These are phyloP conservation scores for Salinomyces thailandicus DNA, from an alignment of 2,329 filamentous ascomycete genomes.

Conservation along the genomic window DNA sequence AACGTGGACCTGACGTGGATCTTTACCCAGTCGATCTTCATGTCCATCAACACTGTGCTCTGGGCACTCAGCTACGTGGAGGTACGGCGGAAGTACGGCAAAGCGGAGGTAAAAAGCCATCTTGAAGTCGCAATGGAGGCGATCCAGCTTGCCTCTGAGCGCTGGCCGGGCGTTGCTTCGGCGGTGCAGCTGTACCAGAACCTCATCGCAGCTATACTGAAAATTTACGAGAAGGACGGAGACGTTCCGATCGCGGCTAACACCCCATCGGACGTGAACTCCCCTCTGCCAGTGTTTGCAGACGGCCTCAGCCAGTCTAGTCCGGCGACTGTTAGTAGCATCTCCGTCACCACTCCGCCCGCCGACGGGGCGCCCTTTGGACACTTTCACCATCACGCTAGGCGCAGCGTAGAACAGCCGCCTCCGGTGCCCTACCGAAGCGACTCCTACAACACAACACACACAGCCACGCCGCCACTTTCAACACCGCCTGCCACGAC, in stretches of 20 bases:
- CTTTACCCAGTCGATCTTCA: constrained; percentile 79
- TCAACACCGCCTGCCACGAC: neutral
- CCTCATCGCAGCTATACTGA: constrained; percentile 73
- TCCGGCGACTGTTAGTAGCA: constrained; percentile 27
- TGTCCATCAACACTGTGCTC: constrained; percentile 80
- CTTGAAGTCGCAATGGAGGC: constrained; percentile 66
- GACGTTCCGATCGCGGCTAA: constrained; percentile 40
- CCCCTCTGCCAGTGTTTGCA: constrained; percentile 31
- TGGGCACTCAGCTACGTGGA: constrained; percentile 86
- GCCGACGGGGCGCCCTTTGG: constrained; percentile 19
- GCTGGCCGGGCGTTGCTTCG: constrained; percentile 84
- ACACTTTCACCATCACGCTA: constrained; percentile 22
- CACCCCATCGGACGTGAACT: constrained; percentile 35
- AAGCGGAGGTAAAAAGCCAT: constrained; percentile 65
- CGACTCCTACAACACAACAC: constrained; percentile 1
- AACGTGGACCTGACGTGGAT: constrained; percentile 88
- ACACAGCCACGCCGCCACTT: neutral
- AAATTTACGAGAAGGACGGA: constrained; percentile 63
- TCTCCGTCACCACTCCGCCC: constrained; percentile 25
- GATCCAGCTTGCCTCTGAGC: constrained; percentile 67
- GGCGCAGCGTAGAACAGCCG: constrained; percentile 22
- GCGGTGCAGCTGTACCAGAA: constrained; percentile 80
- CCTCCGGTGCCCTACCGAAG: constrained; percentile 23
- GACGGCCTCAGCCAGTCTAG: too few species aligned
- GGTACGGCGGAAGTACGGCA: constrained; percentile 60